phyloP scores from a whole-genome alignment of 2,329 filamentous ascomycete species.

The Sporothrix dimorphospora region DNA sequence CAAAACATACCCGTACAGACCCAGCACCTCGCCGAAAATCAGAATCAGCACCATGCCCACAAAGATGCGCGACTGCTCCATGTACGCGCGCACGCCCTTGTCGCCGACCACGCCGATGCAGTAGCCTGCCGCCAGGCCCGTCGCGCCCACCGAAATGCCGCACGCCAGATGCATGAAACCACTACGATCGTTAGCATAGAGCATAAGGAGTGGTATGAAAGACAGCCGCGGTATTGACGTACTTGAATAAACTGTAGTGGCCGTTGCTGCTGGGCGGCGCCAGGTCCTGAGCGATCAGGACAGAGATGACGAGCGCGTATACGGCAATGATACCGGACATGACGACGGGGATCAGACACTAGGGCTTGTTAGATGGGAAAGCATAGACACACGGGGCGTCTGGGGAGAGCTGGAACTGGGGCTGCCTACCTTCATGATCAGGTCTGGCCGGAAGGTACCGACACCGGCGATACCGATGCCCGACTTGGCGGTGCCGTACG shows the following conservation, averaged over 20 bases:
- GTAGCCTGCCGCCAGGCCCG: conserved; percentile 92
- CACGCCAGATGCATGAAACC: conserved; percentile 94
- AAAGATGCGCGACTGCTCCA: conserved; percentile 94
- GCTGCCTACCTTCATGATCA: conserved; percentile 83
- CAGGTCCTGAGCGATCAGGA: conserved; percentile 92
- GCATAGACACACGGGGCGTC: not conserved
- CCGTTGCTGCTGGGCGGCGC: conserved; percentile 64
- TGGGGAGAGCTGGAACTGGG: not conserved
- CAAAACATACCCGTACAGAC: conserved; percentile 78
- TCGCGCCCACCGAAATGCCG: conserved; percentile 87
- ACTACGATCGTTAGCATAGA: conserved; percentile 47
- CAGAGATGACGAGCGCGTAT: conserved; percentile 94
- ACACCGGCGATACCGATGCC: conserved; percentile 87
- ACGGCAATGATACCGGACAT: conserved; percentile 99
- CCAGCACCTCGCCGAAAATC: conserved; percentile 97
- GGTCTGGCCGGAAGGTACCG: conserved; percentile 79
- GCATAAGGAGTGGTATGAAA: not conserved
- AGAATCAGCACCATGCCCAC: conserved; percentile 98
- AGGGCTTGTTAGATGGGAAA: not conserved
- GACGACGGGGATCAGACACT: conserved; percentile 86
- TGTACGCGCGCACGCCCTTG: conserved; percentile 89
- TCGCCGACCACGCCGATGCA: conserved; percentile 96
- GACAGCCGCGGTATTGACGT: conserved; percentile 41
- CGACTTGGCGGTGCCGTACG: conserved; percentile 85
- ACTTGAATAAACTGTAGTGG: conserved; percentile 84